phyloP scores from a whole-genome alignment of 495 filamentous ascomycete species.

The Talaromyces stipitatus region DNA sequence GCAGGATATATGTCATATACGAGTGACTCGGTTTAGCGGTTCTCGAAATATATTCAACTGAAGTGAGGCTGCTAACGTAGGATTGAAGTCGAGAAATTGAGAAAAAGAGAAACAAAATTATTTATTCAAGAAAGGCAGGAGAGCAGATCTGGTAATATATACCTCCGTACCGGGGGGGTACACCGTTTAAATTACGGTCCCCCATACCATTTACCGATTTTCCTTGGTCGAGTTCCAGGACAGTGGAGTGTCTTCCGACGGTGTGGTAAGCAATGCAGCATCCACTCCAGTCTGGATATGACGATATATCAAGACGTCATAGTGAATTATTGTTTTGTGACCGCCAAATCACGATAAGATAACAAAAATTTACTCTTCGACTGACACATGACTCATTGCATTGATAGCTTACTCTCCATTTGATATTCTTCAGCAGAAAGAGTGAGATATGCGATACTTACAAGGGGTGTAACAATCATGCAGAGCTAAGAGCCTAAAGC shows the following conservation, averaged over 20 bases:
- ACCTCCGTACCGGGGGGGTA: not conserved
- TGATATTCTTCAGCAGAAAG: too few species aligned
- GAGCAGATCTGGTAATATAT: not conserved
- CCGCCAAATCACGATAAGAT: too few species aligned
- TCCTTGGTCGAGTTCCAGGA: not conserved
- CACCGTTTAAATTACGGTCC: not conserved
- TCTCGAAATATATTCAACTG: not conserved
- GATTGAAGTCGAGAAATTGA: not conserved
- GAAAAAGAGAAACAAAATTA: not conserved
- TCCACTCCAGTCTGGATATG: not conserved
- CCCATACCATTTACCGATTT: not conserved
- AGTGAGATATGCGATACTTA: too few species aligned
- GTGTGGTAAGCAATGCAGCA: not conserved
- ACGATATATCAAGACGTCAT: too few species aligned
- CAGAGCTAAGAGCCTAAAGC: too few species aligned
- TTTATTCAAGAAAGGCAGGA: not conserved
- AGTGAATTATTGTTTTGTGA: too few species aligned
- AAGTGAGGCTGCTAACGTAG: not conserved
- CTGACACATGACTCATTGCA: too few species aligned
- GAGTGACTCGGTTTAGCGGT: not conserved
- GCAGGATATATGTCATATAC: not conserved
- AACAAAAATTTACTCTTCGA: too few species aligned
- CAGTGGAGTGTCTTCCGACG: not conserved
- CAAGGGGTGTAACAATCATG: too few species aligned
- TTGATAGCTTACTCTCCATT: too few species aligned